Base-by-base conservation (phyloP, 108 stramenopile species). In the Nitzschia palea region DNA sequence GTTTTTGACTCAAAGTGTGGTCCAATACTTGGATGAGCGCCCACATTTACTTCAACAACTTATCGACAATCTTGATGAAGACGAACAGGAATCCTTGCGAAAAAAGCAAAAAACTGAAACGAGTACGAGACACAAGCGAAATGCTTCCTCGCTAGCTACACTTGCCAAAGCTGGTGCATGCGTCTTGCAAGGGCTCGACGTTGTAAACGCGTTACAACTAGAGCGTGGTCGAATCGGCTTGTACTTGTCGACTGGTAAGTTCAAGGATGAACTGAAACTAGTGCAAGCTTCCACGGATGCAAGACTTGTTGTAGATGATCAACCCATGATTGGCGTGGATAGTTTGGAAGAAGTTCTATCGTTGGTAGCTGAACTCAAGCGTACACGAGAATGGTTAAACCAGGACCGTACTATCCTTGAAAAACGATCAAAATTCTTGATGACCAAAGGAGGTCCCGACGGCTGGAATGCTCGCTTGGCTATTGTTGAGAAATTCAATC, bases 1-100 rank as follows among this genome's bases (percentile, higher is more conserved):
- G 51, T 70, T 70, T 34, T 42, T 70, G 25, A 36, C 70, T 0
- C 70, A 70, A 54, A 30, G 51, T 10, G 70, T 70, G 22, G 61
- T 55, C 9, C 40, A 55, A 26, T 70, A 70, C 35, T 55, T 70
- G 60, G 70, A 70, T 5, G 61, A 51, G 37, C 60, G 62, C 34
- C 70, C 70, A 34, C 70, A 70, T 52, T 20, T 70, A 18, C 35
- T 62, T 4, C 34, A 62, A 62, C 47, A 62, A 25, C 55, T 70
- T 4, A 53, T 62, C 36, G 61, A 62, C 35, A 53, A 70, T 35
- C 50, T 70, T 10, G 57, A 68, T 32, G 29, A 35, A 45, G 67
- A 68, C 4, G 20, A 18, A 59, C 34, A 59, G 8, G 35, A 35
- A 59, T 5, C 26, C 14, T 3, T 18, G 28, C 27, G 8, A 18